phyloP scores from a whole-genome alignment of 768 basidiomycete genomes.

The Boletellus emodensis region DNA sequence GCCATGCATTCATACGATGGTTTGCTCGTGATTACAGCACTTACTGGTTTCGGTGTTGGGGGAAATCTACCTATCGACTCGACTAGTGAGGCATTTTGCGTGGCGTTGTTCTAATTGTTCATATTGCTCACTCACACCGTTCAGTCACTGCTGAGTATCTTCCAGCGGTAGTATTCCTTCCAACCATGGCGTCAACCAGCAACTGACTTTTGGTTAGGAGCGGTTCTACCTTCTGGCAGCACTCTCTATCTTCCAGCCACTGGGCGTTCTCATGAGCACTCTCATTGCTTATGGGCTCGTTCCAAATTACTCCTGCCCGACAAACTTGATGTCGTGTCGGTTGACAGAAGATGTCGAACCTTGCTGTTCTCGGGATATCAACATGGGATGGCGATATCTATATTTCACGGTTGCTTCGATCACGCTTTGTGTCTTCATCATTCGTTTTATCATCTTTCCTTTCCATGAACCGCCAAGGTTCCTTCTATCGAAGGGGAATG shows the following conservation, averaged over 20 bases:
- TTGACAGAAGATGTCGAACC: slow-evolving; percentile 10
- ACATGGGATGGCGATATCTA: slow-evolving; percentile 21
- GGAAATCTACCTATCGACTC: slow-evolving; percentile 16
- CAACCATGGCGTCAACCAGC: neutral
- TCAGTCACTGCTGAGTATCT: slow-evolving; percentile 14
- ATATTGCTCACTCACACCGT: neutral
- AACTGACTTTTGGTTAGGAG: slow-evolving; percentile 4
- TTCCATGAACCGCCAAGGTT: slow-evolving; percentile 15
- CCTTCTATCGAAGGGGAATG: slow-evolving; percentile 13
- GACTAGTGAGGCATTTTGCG: slow-evolving; percentile 4
- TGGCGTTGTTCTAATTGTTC: neutral
- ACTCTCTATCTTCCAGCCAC: slow-evolving; percentile 6
- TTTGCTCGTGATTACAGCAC: slow-evolving; percentile 6
- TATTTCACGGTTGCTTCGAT: slow-evolving; percentile 7
- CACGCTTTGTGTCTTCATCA: slow-evolving; percentile 10
- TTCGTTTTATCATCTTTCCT: slow-evolving; percentile 17
- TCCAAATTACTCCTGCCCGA: slow-evolving; percentile 14
- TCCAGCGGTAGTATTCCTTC: slow-evolving; percentile 3
- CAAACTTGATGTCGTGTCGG: slow-evolving; percentile 7
- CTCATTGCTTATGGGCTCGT: slow-evolving; percentile 9
- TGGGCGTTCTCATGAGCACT: neutral
- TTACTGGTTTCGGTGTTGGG: slow-evolving; percentile 12
- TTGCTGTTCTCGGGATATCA: slow-evolving; percentile 13
- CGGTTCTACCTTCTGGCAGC: slow-evolving; percentile 15
- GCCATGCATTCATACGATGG: slow-evolving; percentile 9